Evolutionary conservation across 805 yeast genomes (phyloP).

Genomic region (Cyberlindnera amylophila): DNA sequence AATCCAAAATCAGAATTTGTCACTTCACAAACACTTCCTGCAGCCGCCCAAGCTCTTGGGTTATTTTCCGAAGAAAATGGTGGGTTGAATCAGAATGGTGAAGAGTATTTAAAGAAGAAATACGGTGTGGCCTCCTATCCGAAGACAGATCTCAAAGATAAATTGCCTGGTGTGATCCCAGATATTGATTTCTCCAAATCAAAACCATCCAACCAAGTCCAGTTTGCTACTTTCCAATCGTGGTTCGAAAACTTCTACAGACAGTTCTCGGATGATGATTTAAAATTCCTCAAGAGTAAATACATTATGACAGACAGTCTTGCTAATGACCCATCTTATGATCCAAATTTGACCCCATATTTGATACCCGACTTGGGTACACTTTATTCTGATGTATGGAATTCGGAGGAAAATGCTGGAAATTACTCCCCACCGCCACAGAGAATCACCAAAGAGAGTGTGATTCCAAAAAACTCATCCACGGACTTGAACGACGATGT

Average conservation of each 20-base stretch:
- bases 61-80: conserved; percentile 56
- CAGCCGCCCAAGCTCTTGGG: conserved; percentile 61
- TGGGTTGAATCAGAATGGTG: conserved; percentile 63
- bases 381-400: conserved; percentile 79
- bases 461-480: conserved; percentile 55
- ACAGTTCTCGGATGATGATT: conserved; percentile 73
- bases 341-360: conserved; percentile 68
- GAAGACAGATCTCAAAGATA: conserved; percentile 61
- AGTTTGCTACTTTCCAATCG: conserved; percentile 80
- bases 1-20: conserved; percentile 79
- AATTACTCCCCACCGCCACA: conserved; percentile 48
- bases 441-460: conserved; percentile 36
- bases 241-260: conserved; percentile 85
- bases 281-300: conserved; percentile 64
- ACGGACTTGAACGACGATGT: conserved; percentile 54
- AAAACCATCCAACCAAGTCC: conserved; percentile 88
- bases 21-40: conserved; percentile 61
- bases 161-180: conserved; percentile 87
- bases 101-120: conserved; percentile 67
- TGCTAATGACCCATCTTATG: conserved; percentile 44
- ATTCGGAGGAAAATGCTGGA: conserved; percentile 65
- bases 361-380: conserved; percentile 84
- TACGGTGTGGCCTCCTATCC: conserved; percentile 94
- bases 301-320: conserved; percentile 49
- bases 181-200: conserved; percentile 78